Evolutionary conservation across 768 basidiomycete species (phyloP).

Genomic region (Lyophyllum decastes): DNA sequence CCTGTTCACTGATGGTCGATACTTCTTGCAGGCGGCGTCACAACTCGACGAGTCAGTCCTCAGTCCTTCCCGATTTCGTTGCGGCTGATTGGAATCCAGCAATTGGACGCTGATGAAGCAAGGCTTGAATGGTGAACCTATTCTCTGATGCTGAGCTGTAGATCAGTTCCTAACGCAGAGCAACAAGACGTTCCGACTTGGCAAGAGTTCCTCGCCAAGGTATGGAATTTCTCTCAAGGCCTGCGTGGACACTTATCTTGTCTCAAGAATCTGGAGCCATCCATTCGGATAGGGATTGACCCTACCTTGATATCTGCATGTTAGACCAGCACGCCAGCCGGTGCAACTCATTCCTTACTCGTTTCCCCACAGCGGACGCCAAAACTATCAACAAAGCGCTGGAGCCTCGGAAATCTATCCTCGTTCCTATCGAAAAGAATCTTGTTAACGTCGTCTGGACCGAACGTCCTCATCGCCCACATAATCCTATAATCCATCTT

Average conservation of each 20-base stretch:
- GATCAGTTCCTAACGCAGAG: neutral
- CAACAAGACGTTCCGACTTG: slow-evolving; percentile 79
- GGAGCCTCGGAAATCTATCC: slow-evolving; percentile 48
- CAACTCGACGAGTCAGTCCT: slow-evolving; percentile 77
- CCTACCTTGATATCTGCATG: slow-evolving; percentile 71
- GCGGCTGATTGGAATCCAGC: slow-evolving; percentile 32
- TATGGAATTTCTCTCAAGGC: slow-evolving; percentile 19
- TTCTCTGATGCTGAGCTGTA: slow-evolving; percentile 3
- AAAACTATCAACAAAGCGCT: slow-evolving; percentile 61
- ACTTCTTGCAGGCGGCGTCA: slow-evolving; percentile 89
- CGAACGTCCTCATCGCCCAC: slow-evolving; percentile 68
- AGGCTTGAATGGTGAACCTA: slow-evolving; percentile 68
- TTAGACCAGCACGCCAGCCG: slow-evolving; percentile 25
- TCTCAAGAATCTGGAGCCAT: slow-evolving; percentile 57
- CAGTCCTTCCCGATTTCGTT: neutral
- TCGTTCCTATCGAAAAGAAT: slow-evolving; percentile 71
- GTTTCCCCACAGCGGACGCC: slow-evolving; percentile 55
- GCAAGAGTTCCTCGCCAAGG: slow-evolving; percentile 85
- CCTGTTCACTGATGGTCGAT: slow-evolving; percentile 94
- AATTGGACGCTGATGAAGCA: slow-evolving; percentile 96
- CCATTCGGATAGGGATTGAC: slow-evolving; percentile 80
- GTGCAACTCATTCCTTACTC: neutral
- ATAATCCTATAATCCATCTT: slow-evolving; percentile 66
- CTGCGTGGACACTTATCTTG: neutral
- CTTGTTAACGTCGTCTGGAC: slow-evolving; percentile 82